Evolutionary conservation across 1,139 yeast genomes (phyloP).

Genomic region (Suhomyces terraborum): DNA sequence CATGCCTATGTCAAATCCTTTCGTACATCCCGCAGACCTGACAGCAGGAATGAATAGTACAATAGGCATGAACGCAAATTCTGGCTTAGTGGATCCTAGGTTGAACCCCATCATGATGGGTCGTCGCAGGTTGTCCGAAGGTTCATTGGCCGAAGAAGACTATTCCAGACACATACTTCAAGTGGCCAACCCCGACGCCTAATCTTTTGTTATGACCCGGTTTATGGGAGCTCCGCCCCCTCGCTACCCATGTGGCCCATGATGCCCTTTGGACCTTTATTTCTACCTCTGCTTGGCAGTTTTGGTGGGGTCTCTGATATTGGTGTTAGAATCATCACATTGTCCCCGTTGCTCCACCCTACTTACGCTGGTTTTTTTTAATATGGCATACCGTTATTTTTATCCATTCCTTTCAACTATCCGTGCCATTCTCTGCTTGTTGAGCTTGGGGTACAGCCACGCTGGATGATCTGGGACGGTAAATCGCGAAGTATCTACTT

Average conservation of each 20-base stretch:
- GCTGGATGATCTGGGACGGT: too few relatives aligned
- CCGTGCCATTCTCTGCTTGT: too few relatives aligned
- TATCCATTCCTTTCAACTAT: too few relatives aligned
- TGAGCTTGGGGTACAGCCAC: too few relatives aligned
- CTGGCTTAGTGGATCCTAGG: slow-evolving; percentile 51
- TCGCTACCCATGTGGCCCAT: slow-evolving; percentile 2
- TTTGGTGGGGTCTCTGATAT: not conserved
- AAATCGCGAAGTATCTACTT: too few relatives aligned
- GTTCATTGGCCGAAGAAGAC: slow-evolving; percentile 78
- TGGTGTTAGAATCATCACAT: not conserved
- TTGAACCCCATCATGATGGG: slow-evolving; percentile 71
- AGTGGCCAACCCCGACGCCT: slow-evolving; percentile 69
- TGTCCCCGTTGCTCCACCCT: not conserved
- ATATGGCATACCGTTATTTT: not conserved
- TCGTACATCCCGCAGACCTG: slow-evolving; percentile 60
- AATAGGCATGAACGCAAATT: slow-evolving; percentile 9
- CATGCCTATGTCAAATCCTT: slow-evolving; percentile 53
- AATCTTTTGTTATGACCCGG: slow-evolving; percentile 1
- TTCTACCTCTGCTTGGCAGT: slow-evolving; percentile 5
- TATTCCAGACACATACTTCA: slow-evolving; percentile 71
- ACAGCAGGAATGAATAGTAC: slow-evolving; percentile 28
- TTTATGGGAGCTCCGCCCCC: not conserved
- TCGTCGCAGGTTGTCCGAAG: slow-evolving; percentile 71
- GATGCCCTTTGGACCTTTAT: slow-evolving; percentile 8
- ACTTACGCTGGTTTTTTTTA: not conserved